Evolutionary conservation across 345 rosid species (phyloP).

Genomic region (Camelina laxa): DNA sequence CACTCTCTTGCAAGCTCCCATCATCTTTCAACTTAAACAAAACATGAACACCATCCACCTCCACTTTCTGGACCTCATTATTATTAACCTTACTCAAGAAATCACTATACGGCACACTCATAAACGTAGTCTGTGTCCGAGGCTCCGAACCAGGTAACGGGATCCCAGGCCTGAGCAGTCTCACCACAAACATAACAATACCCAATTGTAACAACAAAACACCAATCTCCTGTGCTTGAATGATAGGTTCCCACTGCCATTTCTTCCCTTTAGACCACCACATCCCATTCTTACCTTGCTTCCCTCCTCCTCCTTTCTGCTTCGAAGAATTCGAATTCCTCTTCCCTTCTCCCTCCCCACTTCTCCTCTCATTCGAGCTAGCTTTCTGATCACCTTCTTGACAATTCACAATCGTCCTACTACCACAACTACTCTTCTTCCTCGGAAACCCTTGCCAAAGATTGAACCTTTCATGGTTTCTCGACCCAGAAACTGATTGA

Average conservation of each 20-base stretch:
- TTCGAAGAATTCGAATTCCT: constrained; percentile 48
- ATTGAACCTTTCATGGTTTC: constrained; percentile 26
- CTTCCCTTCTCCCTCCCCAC: constrained; percentile 44
- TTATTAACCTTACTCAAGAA: constrained; percentile 73
- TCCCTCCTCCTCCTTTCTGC: constrained; percentile 61
- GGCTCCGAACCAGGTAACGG: constrained; percentile 90
- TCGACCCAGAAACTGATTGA: constrained; percentile 28
- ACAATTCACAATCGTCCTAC: constrained; percentile 56
- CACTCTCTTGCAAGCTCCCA: constrained; percentile 50
- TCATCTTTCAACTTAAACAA: constrained; percentile 81
- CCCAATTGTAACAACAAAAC: constrained; percentile 81
- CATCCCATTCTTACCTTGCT: constrained; percentile 53
- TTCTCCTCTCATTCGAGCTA: constrained; percentile 35
- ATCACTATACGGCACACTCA: constrained; percentile 88
- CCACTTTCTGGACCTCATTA: constrained; percentile 84
- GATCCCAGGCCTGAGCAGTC: constrained; percentile 82
- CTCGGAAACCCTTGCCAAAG: constrained; percentile 47
- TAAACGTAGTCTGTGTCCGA: constrained; percentile 59
- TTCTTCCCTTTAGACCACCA: constrained; percentile 78
- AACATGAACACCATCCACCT: constrained; percentile 84
- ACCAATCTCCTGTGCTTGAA: constrained; percentile 78
- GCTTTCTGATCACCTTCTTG: constrained; percentile 69
- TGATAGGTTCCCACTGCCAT: constrained; percentile 83
- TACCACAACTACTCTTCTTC: constrained; percentile 27
- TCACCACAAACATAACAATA: constrained; percentile 78